A percentile compares a stretch with the other conserved stretches of the same genome.
phyloP scores from a whole-genome alignment of 208 protist species.

The Acanthamoeba culbertsoni region DNA sequence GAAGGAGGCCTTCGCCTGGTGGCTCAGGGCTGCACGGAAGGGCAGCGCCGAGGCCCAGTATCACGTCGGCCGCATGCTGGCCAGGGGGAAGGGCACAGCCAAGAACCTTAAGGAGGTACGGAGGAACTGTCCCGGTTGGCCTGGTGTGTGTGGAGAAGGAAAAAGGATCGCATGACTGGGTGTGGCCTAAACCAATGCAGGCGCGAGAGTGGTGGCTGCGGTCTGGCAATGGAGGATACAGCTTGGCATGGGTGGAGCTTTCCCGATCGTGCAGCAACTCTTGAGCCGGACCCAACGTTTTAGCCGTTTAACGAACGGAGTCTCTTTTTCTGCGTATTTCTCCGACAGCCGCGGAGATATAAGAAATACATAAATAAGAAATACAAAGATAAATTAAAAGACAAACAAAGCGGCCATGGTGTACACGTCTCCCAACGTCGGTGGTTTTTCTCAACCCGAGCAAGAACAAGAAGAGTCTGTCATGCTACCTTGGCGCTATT shows the following conservation, averaged over 20 bases:
- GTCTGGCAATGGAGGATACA: neutral
- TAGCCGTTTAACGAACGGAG: too few relatives aligned
- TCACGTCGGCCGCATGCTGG: neutral
- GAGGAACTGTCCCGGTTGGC: neutral
- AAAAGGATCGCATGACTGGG: too few relatives aligned
- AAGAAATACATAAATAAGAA: too few relatives aligned
- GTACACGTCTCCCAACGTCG: too few relatives aligned
- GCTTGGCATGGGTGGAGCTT: neutral
- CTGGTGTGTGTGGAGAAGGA: neutral
- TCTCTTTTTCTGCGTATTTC: too few relatives aligned
- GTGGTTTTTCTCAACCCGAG: too few relatives aligned
- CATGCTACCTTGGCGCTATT: too few relatives aligned
- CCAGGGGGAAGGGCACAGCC: neutral
- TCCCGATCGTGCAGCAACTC: neutral
- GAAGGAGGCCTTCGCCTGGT: conserved; percentile 8
- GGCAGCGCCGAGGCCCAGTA: conserved; percentile 36
- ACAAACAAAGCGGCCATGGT: too few relatives aligned
- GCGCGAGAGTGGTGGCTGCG: conserved; percentile 19
- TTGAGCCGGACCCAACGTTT: too few relatives aligned
- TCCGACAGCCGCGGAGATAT: too few relatives aligned
- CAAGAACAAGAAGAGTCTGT: too few relatives aligned
- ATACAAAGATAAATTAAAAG: too few relatives aligned
- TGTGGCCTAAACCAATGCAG: neutral
- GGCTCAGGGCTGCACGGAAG: neutral
- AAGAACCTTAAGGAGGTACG: neutral